Evolutionary conservation across 495 filamentous ascomycete species (phyloP).

Genomic region (Penicillium malachiteum): DNA sequence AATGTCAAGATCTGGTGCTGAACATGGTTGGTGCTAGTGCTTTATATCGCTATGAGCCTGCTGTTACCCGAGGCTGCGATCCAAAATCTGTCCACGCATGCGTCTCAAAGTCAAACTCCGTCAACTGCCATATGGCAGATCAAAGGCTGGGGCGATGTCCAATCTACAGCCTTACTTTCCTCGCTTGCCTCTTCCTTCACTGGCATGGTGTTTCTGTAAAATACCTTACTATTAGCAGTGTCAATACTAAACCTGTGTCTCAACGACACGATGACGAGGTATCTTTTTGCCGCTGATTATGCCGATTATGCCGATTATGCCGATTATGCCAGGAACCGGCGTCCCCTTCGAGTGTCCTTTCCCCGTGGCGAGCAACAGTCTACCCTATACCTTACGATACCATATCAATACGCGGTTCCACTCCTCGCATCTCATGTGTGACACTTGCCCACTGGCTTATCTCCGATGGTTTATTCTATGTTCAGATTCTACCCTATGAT

Average conservation of each 20-base stretch:
- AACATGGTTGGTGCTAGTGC: no score
- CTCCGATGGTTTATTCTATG: slow-evolving; percentile 1
- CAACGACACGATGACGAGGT: neutral
- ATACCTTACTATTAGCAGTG: neutral
- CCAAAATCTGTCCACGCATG: no score
- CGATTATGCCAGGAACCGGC: neutral
- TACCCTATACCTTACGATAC: slow-evolving; percentile 1
- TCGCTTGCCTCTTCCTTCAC: no score
- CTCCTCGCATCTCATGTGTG: neutral
- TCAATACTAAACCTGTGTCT: neutral
- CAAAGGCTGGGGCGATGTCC: no score
- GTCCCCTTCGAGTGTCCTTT: slow-evolving; percentile 1
- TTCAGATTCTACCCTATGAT: neutral
- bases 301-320: slow-evolving; percentile 5
- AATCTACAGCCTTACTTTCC: no score
- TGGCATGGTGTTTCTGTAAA: neutral
- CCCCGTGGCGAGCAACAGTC: slow-evolving; percentile 5
- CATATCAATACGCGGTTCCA: slow-evolving; percentile 6
- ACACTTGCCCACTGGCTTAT: slow-evolving; percentile 7
- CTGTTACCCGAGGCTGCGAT: no score
- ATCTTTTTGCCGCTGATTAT: neutral
- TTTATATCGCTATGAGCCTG: no score
- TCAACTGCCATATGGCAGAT: no score
- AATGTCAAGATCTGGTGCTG: no score
- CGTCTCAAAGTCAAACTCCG: no score